phyloP scores from a whole-genome alignment of 306 rosid genomes.

The Cucurbita pepo region DNA sequence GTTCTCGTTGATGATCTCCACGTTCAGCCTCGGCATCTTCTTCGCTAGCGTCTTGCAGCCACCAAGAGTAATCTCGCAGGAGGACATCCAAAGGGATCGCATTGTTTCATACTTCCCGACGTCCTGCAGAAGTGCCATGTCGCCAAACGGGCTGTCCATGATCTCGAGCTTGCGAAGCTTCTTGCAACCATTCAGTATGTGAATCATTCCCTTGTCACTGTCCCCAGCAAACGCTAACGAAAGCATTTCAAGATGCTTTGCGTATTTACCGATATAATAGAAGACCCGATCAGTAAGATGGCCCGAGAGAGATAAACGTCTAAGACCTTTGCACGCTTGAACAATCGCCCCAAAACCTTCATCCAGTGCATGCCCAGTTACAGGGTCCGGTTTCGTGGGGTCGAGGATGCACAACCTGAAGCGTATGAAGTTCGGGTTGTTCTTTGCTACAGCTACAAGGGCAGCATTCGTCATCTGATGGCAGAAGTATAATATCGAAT shows the following conservation, averaged over 20 bases:
- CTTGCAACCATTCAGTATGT: conserved; percentile 84
- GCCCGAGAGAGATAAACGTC: conserved; percentile 73
- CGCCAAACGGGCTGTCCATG: conserved; percentile 74
- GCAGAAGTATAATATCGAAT: conserved; percentile 74
- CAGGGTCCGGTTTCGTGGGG: conserved; percentile 53
- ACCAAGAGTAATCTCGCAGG: conserved; percentile 66
- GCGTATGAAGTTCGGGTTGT: conserved; percentile 76
- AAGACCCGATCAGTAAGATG: conserved; percentile 60
- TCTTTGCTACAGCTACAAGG: conserved; percentile 69
- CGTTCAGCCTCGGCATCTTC: conserved; percentile 71
- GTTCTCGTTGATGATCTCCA: conserved; percentile 68
- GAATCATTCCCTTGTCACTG: conserved; percentile 78
- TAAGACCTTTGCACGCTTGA: conserved; percentile 59
- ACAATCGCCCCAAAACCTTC: conserved; percentile 97
- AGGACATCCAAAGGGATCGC: conserved; percentile 99
- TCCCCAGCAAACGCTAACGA: conserved; percentile 87
- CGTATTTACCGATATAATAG: conserved; percentile 79
- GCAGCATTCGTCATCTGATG: conserved; percentile 96
- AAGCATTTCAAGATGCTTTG: conserved; percentile 81
- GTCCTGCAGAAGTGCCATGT: conserved; percentile 65
- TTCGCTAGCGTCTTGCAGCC: conserved; percentile 60
- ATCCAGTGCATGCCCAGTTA: conserved; percentile 59
- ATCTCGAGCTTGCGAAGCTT: conserved; percentile 92
- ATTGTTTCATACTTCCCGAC: conserved; percentile 95
- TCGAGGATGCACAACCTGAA: conserved; percentile 69